Evolutionary conservation across 176 grass and related monocot genomes (phyloP), one percentile per base, ranked within the genome.

Genomic region (Tuctoria greenei): DNA sequence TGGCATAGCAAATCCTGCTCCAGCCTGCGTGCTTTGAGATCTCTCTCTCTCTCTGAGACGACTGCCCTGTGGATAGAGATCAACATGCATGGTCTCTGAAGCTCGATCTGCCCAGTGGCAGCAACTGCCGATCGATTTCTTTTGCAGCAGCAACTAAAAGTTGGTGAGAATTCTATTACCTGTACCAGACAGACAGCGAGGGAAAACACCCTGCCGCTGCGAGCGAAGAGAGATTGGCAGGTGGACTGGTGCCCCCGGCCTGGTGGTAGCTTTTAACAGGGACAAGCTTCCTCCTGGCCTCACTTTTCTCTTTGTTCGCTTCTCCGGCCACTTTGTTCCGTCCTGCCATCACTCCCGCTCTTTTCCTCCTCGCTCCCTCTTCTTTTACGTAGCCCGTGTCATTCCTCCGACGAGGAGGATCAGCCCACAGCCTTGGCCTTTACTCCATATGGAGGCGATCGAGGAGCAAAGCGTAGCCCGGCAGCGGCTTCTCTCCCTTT

Each of bases 231-330:
- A 7, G n/a, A n/a, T 31, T 3, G 31, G 31, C 4, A 12, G n/a
- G 47, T 27, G 6, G 52, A 15, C 31, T 31, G 31, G 31, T 31
- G 31, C 39, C 39, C n/a, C n/a, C n/a, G n/a, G n/a, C 28, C 34
- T 8, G 36, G 64, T 72, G 72, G 58, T 69, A 73, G 80, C 72
- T 88, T 96, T 92, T 83, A 92, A 87, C 72, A 87, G 81, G 90
- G 83, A 92, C 89, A 96, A 92, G 89, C 86, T 83, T 89, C 86
- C 80, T n/a, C n/a, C n/a, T n/a, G n/a, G n/a, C n/a, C n/a, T n/a
- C n/a, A n/a, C n/a, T 89, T 89, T 96, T 81, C 90, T 92, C 83
- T 85, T 85, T 96, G 85, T 90, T 83, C 93, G 81, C 71, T 82
- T 79, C 79, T 69, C 76, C 27, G 54, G 25, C 71, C 81, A 55